A percentile compares a stretch with the other conserved stretches of the same genome.
These are phyloP conservation scores for Thelonectria olida DNA, from an alignment of 2,329 filamentous ascomycete species.

Conservation along the genomic window DNA sequence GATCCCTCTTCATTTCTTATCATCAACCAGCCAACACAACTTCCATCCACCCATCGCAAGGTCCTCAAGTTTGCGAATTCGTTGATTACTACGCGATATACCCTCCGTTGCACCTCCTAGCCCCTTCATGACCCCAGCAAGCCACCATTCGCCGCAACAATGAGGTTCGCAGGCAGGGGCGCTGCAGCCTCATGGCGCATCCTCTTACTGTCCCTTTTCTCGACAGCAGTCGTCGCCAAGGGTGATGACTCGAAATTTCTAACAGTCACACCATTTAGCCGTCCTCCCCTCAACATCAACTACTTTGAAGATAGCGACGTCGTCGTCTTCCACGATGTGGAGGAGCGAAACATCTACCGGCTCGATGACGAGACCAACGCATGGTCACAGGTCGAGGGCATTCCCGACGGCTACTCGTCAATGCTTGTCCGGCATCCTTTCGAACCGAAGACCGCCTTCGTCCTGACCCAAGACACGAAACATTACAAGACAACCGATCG, in stretches of 20 bases:
- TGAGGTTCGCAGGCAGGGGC: constrained; percentile 63
- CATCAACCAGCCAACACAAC: constrained; percentile 14
- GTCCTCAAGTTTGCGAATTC: constrained; percentile 2
- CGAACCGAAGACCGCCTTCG: constrained; percentile 81
- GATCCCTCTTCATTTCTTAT: constrained; percentile 25
- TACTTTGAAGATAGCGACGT: constrained; percentile 93
- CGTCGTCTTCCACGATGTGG: constrained; percentile 76
- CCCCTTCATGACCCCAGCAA: constrained; percentile 54
- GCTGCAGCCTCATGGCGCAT: constrained; percentile 55
- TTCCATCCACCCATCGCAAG: constrained; percentile 16
- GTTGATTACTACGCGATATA: background rate
- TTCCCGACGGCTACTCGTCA: constrained; percentile 70
- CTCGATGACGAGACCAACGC: constrained; percentile 82
- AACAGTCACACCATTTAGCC: constrained; percentile 74
- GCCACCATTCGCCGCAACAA: constrained; percentile 53
- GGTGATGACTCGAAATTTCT: constrained; percentile 67
- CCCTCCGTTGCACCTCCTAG: constrained; percentile 9
- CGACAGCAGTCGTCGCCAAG: constrained; percentile 59
- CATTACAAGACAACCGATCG: constrained; percentile 88
- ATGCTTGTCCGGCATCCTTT: constrained; percentile 80
- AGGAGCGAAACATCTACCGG: constrained; percentile 74
- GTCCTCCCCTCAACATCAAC: constrained; percentile 74
- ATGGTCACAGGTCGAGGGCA: constrained; percentile 74
- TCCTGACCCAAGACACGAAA: constrained; percentile 72
- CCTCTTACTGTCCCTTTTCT: constrained; percentile 60